phyloP scores from a whole-genome alignment of 352 stramenopile species.

The Globisporangium iwayamae region DNA sequence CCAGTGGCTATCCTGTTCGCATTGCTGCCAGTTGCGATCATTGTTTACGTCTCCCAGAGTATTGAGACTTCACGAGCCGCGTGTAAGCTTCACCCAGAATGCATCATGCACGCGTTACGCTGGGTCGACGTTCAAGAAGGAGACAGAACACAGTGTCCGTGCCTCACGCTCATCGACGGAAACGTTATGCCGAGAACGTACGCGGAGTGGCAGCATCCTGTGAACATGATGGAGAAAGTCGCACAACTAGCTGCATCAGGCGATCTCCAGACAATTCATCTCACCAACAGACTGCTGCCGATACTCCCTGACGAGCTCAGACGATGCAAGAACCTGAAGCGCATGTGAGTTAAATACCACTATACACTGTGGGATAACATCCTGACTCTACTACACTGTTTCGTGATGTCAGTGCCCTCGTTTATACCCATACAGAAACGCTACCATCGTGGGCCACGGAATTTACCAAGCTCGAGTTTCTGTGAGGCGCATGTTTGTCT shows the following conservation, averaged over 20 bases:
- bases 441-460: background rate
- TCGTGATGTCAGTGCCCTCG: no score
- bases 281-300: conserved; percentile 26
- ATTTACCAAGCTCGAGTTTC: background rate
- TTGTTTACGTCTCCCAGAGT: background rate
- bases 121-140: background rate
- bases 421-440: background rate
- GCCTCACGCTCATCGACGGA: conserved; percentile 26
- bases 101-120: conserved; percentile 10
- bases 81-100: conserved; percentile 10
- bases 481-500: no score
- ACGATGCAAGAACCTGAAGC: conserved; percentile 20
- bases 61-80: background rate
- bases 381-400: no score
- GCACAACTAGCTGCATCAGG: conserved; percentile 21
- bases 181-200: conserved; percentile 15
- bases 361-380: no score
- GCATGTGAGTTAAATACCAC: conserved; percentile 28
- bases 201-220: conserved; percentile 21
- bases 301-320: background rate
- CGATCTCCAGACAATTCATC: conserved; percentile 24
- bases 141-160: conserved; percentile 23
- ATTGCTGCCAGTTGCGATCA: background rate
- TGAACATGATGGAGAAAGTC: conserved; percentile 17
- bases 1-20: conserved; percentile 1